Conservation (phyloP, 441 rosid genomes). For the Gossypium trilobum region DNA sequence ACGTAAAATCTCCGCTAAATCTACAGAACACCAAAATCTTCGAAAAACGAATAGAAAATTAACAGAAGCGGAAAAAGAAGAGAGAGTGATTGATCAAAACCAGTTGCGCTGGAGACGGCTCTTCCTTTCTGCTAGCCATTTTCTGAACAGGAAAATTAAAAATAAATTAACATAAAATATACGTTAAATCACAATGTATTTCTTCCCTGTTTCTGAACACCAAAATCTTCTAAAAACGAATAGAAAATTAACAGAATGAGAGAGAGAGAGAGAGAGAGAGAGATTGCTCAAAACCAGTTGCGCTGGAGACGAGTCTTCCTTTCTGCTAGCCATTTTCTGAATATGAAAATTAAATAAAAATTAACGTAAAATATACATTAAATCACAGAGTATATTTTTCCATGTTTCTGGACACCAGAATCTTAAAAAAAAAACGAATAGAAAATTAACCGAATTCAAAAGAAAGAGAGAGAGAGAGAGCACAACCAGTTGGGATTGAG, state of each 20-base stretch:
- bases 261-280: neutral
- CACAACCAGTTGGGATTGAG: slow-evolving; percentile 24
- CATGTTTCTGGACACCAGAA: neutral
- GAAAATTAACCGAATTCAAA: neutral
- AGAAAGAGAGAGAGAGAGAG: neutral
- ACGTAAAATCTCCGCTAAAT: neutral
- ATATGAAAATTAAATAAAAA: neutral
- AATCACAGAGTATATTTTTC: neutral
- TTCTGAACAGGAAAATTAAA: neutral
- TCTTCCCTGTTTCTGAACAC: neutral
- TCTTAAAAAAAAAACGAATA: neutral
- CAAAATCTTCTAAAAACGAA: neutral
- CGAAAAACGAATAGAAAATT: neutral
- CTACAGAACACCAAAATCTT: neutral
- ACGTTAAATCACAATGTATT: neutral
- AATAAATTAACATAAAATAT: neutral
- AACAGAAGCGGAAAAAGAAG: neutral
- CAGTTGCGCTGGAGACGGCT: slow-evolving; percentile 26
- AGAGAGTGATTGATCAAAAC: neutral
- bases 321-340: slow-evolving; percentile 26
- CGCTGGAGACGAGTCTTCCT: slow-evolving; percentile 33
- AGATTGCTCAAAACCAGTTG: neutral
- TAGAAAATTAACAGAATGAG: neutral
- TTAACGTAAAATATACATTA: neutral
- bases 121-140: slow-evolving; percentile 32